Evolutionary conservation across 331 rosid species (phyloP).

Genomic region (Malus hybrid): DNA sequence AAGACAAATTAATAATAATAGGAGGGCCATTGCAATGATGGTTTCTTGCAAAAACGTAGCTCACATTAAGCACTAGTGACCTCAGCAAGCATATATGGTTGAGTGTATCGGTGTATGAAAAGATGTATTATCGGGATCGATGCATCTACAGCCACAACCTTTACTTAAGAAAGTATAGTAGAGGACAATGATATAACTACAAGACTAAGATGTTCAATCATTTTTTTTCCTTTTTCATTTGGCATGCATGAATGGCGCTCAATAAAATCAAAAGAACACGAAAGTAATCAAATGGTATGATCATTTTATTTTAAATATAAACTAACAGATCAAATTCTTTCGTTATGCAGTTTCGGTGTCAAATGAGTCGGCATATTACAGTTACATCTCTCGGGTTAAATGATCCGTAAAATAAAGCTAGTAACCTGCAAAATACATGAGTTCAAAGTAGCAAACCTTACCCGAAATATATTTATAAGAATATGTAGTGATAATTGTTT

Average conservation of each 20-base stretch:
- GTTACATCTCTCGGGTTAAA: too few species aligned
- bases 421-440: too few species aligned
- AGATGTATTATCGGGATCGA: not conserved
- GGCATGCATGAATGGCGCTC: not conserved
- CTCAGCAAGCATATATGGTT: not conserved
- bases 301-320: too few species aligned
- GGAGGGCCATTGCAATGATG: not conserved
- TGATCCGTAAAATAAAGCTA: too few species aligned
- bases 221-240: not conserved
- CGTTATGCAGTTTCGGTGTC: too few species aligned
- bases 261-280: not conserved
- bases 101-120: not conserved
- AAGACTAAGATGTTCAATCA: not conserved
- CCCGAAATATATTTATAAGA: too few species aligned
- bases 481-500: too few species aligned
- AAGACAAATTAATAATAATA: not conserved
- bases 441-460: too few species aligned
- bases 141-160: not conserved
- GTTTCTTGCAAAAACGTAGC: not conserved
- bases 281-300: too few species aligned
- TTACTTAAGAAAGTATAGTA: not conserved
- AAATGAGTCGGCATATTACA: too few species aligned
- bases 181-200: not conserved
- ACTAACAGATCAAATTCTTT: too few species aligned
- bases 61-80: not conserved